Conservation (phyloP, 805 yeast species). For the Torulaspora delbrueckii region DNA sequence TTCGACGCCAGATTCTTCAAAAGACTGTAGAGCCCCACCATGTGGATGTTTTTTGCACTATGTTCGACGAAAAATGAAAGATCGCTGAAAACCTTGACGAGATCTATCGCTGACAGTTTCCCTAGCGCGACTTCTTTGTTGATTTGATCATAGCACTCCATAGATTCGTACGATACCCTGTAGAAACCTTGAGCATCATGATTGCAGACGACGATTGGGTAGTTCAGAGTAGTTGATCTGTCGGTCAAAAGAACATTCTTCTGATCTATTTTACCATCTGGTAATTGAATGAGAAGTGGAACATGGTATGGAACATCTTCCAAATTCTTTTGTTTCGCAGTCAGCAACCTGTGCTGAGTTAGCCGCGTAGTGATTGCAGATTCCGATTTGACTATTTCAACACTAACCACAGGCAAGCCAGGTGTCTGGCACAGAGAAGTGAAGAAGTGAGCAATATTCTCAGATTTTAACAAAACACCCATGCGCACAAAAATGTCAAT, state of each 20-base stretch:
- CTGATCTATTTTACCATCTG: constrained; percentile 19
- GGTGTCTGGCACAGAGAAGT: constrained; percentile 56
- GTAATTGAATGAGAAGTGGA: constrained; percentile 42
- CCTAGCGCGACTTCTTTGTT: constrained; percentile 17
- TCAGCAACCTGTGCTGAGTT: constrained; percentile 39
- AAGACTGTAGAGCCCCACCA: constrained; percentile 30
- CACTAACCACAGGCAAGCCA: constrained; percentile 53
- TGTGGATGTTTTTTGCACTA: constrained; percentile 24
- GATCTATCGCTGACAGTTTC: constrained; percentile 25
- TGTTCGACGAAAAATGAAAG: constrained; percentile 32
- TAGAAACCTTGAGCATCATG: constrained; percentile 40
- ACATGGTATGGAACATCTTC: constrained; percentile 61
- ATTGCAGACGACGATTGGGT: constrained; percentile 21
- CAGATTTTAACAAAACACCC: constrained; percentile 23
- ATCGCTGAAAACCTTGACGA: constrained; percentile 36
- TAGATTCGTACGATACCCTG: constrained; percentile 43
- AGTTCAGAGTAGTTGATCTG: constrained; percentile 21
- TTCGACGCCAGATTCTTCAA: constrained; percentile 17
- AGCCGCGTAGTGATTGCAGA: constrained; percentile 32
- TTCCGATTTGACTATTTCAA: constrained; percentile 23
- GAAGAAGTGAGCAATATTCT: constrained; percentile 26
- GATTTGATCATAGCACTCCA: constrained; percentile 27
- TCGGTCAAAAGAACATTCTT: constrained; percentile 29
- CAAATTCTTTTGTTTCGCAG: constrained; percentile 29
- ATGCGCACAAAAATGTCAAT: constrained; percentile 29